These are phyloP conservation scores for Apiotrichum mycotoxinovorans DNA, from an alignment of 1,284 basidiomycete genomes.

Conservation along the genomic window DNA sequence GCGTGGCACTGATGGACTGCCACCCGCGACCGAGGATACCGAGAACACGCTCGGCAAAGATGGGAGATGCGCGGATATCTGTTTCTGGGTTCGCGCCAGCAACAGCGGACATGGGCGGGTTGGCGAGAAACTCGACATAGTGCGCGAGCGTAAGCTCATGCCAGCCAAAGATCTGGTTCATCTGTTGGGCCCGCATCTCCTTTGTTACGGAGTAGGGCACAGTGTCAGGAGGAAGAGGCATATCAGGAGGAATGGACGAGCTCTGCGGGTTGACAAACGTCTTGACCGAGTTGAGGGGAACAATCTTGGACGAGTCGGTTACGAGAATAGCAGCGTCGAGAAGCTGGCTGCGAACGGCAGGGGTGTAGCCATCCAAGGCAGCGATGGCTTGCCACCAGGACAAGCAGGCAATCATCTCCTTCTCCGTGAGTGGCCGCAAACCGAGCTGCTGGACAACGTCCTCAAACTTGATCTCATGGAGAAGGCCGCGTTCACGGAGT, in stretches of 20 bases:
- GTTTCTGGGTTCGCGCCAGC: constrained; percentile 53
- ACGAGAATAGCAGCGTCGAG: constrained; percentile 67
- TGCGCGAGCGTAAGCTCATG: constrained; percentile 69
- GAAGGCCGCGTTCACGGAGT: constrained; percentile 64
- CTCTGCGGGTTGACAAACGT: constrained; percentile 70
- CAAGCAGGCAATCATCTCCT: constrained; percentile 76
- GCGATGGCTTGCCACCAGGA: constrained; percentile 81
- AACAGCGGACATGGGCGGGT: constrained; percentile 53
- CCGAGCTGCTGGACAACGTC: constrained; percentile 83
- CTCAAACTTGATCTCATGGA: constrained; percentile 77
- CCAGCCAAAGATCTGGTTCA: constrained; percentile 67
- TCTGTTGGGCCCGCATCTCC: constrained; percentile 58
- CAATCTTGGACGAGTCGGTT: constrained; percentile 54
- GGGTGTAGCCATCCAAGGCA: constrained; percentile 51
- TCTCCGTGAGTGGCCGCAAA: constrained; percentile 65
- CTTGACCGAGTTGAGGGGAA: constrained; percentile 66
- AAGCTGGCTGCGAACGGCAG: constrained; percentile 57
- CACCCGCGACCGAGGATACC: constrained; percentile 69
- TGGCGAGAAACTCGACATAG: constrained; percentile 69
- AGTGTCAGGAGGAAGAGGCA: constrained; percentile 74
- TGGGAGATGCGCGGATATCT: constrained; percentile 65
- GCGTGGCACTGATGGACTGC: constrained; percentile 62
- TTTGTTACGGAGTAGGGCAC: constrained; percentile 69
- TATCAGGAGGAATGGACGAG: constrained; percentile 70
- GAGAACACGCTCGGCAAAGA: constrained; percentile 81